Evolutionary conservation across 2,329 filamentous ascomycete species (phyloP).

Genomic region (Ceratocystiopsis minuta): DNA sequence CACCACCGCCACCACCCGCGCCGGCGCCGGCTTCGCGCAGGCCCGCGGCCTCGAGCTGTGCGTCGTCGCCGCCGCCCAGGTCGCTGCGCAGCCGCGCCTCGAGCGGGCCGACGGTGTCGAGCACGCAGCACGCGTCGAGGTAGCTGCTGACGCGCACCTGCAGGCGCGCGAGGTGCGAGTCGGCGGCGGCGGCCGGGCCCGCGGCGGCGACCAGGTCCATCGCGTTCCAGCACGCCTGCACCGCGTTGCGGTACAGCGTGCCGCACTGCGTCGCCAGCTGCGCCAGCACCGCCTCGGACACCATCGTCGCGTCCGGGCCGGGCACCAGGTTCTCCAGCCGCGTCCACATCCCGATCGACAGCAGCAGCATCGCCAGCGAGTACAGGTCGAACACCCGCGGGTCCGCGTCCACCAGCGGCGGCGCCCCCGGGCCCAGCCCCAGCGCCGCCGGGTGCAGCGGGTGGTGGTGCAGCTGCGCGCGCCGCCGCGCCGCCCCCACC

Average conservation of each 20-base stretch:
- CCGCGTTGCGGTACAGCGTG: conserved; percentile 57
- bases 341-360: conserved; percentile 62
- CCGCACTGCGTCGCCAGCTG: conserved; percentile 51
- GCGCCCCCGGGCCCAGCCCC: conserved; percentile 23
- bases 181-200: conserved; percentile 18
- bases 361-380: conserved; percentile 51
- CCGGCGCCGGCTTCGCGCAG: too few species aligned
- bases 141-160: conserved; percentile 39
- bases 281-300: conserved; percentile 42
- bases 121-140: conserved; percentile 41
- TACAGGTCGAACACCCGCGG: conserved; percentile 50
- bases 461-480: conserved; percentile 40
- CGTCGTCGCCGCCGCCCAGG: conserved; percentile 14
- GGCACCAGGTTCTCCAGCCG: conserved; percentile 38
- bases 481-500: conserved; percentile 6
- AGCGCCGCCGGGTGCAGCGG: conserved; percentile 40
- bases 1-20: too few species aligned
- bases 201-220: conserved; percentile 41
- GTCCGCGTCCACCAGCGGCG: conserved; percentile 30
- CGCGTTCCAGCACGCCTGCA: conserved; percentile 53
- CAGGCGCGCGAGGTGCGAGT: conserved; percentile 33
- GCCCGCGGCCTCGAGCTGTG: too few species aligned
- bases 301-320: conserved; percentile 27
- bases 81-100: conserved; percentile 35
- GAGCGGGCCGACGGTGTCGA: conserved; percentile 39